Base-by-base conservation (phyloP, 108 stramenopile species). In the Fistulifera pelliculosa region DNA sequence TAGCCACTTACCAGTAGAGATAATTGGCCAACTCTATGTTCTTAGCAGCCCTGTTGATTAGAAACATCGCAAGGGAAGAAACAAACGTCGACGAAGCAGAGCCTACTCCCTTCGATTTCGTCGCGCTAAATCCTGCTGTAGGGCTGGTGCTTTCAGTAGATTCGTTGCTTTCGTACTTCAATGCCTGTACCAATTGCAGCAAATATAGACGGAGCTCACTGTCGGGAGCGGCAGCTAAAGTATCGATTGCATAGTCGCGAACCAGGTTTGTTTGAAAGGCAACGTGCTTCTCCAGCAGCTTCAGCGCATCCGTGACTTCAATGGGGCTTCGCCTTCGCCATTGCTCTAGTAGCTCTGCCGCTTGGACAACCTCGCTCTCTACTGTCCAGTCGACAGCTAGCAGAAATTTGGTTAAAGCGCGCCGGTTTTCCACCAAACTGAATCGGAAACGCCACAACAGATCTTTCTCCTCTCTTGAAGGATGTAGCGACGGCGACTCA, bases 161-260 rank as follows among this genome's bases (percentile, higher is more conserved):
- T 26, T 61, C 65, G 17, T 43, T 58, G 39, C 68, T 81, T 70
- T 99, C 96, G 62, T 97, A 99, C 61, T 96, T 92, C 15, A 98
- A 61, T 15, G 96, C 98, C 75, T 98, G 96, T 14, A 99, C 99
- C 1, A 99, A 72, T 68, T 99, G 99, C 18, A 99, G 74, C 15
- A 99, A 69, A 63, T 95, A 98, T 3, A 94, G 67, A 26, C 79
- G 75, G n/a, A 99, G 69, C 64, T 96, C 97, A 27, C 88, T 93
- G 61, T 97, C 97, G 0, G 93, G 81, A 22, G 96, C 95, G 16
- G 73, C 40, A 1, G 73, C 73, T 6, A 99, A 77, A 0, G 90
- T 87, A 47, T 96, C 90, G 31, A 99, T 96, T 17, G 99, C 99
- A 65, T 94, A 97, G 14, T 79, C 74, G 5, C 99, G 80, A 31